Conservation (phyloP, 495 filamentous ascomycete species). For the Lasiosphaeris hirsuta region DNA sequence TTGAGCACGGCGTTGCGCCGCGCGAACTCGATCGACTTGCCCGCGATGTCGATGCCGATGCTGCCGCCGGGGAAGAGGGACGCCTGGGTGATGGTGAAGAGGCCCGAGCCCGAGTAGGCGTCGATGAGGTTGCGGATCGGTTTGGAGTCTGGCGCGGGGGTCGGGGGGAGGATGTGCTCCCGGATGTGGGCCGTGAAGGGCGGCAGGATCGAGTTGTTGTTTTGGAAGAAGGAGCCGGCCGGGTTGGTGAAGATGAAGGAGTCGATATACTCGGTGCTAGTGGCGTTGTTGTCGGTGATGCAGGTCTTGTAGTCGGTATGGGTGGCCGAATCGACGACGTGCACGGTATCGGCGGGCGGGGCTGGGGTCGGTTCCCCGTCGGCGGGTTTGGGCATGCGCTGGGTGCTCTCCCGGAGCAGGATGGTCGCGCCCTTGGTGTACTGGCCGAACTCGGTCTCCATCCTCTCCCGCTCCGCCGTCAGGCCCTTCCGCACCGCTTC, state of each 20-base stretch:
- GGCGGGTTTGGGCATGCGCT: conserved; percentile 56
- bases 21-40: conserved; percentile 70
- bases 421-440: conserved; percentile 84
- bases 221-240: conserved; percentile 95
- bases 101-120: conserved; percentile 93
- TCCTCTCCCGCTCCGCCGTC: conserved; percentile 65
- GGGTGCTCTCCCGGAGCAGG: conserved; percentile 80
- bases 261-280: conserved; percentile 80
- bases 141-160: conserved; percentile 20
- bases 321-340: conserved; percentile 33
- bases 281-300: conserved; percentile 79
- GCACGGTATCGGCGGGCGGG: conserved; percentile 21
- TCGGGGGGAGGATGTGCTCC: conserved; percentile 61
- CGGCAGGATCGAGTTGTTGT: conserved; percentile 98
- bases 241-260: conserved; percentile 82
- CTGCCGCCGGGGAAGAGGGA: conserved; percentile 59
- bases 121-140: conserved; percentile 83
- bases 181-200: conserved; percentile 89
- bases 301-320: conserved; percentile 77
- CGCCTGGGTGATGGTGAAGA: conserved; percentile 94
- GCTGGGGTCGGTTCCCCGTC: conserved; percentile 13
- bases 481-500: conserved; percentile 75
- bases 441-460: conserved; percentile 62
- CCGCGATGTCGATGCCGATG: conserved; percentile 54
- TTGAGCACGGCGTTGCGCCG: conserved; percentile 74